Evolutionary conservation across 1,284 basidiomycete species (phyloP), one percentile per base, ranked within the genome.

Genomic region (Leccinum pallidistipes): DNA sequence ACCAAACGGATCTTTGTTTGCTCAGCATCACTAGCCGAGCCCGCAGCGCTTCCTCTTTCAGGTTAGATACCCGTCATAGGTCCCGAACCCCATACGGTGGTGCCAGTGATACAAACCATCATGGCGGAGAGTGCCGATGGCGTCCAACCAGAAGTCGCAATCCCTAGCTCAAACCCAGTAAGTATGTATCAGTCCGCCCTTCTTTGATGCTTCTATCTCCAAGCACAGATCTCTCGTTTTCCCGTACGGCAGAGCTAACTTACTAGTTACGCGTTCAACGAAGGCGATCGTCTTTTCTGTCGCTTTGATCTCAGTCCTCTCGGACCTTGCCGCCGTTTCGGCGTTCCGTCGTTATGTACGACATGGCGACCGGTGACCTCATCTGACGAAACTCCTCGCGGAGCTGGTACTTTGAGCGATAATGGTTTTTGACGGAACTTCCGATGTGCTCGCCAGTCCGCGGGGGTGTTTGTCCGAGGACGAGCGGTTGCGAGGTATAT

Each of bases 381-480:
- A 27, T 10, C 49, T 29, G 12, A 24, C 12, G 21, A 24, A 49
- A 49, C 45, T 24, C 45, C 45, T 49, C 7, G 7, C 12, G 45
- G 45, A 24, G 21, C 21, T 49, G 12, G n/a, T 54, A 51, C n/a
- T 43, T 62, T 49, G 64, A 55, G 32, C 38, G 60, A 63, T 58
- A 54, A 24, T n/a, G 55, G 38, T 43, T 18, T 32, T 49, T 43
- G 40, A 57, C n/a, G n/a, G 34, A 60, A 66, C 62, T 12, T 53
- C 62, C 65, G 64, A 67, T 29, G 38, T 9, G 4, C 32, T 64
- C 65, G 65, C 43, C 38, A 6, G 53, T 64, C 63, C 62, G 65
- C 57, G 63, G 65, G 18, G 12, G 45, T 12, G 21, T 49, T 1
- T 64, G 24, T 55, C 18, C 56, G 14, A 62, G 43, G 16, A 21